phyloP scores from a whole-genome alignment of 1,139 yeast species.

The Suhomyces bokatorum region DNA sequence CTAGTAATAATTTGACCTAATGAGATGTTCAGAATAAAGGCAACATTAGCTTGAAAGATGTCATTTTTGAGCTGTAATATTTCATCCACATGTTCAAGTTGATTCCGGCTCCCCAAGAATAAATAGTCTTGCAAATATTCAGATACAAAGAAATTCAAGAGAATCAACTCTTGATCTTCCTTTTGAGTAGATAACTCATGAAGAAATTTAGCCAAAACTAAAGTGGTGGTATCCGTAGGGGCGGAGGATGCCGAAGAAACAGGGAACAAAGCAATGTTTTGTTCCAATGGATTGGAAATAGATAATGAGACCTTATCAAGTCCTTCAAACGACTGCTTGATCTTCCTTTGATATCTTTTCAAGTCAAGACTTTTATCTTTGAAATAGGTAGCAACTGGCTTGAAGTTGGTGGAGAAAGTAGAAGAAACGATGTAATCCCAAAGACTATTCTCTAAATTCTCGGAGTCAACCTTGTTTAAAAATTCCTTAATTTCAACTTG shows the following conservation, averaged over 20 bases:
- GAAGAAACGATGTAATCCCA: conserved; percentile 14
- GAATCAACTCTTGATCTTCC: conserved; percentile 1
- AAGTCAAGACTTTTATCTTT: conserved; percentile 10
- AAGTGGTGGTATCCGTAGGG: not conserved
- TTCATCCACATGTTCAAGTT: conserved; percentile 4
- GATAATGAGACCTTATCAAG: conserved; percentile 28
- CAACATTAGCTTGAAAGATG: not conserved
- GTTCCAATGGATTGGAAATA: conserved; percentile 47
- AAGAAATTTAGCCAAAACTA: conserved; percentile 16
- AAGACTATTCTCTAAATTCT: conserved; percentile 8
- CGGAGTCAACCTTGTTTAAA: conserved; percentile 2
- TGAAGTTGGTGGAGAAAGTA: conserved; percentile 16
- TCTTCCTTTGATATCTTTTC: conserved; percentile 10
- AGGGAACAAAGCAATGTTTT: conserved; percentile 36
- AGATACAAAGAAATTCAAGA: conserved; percentile 18
- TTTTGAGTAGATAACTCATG: conserved; percentile 4
- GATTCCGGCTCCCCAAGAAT: conserved; percentile 17
- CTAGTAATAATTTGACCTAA: conserved; percentile 1
- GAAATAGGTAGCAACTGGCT: conserved; percentile 16
- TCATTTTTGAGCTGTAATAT: conserved; percentile 7
- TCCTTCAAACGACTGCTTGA: conserved; percentile 15
- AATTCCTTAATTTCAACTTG: conserved; percentile 16
- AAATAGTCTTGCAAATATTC: conserved; percentile 33
- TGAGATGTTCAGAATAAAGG: not conserved
- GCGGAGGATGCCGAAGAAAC: not conserved